These are phyloP conservation scores for Hyaloscypha hepaticicola DNA, from an alignment of 495 filamentous ascomycete species.

Conservation along the genomic window DNA sequence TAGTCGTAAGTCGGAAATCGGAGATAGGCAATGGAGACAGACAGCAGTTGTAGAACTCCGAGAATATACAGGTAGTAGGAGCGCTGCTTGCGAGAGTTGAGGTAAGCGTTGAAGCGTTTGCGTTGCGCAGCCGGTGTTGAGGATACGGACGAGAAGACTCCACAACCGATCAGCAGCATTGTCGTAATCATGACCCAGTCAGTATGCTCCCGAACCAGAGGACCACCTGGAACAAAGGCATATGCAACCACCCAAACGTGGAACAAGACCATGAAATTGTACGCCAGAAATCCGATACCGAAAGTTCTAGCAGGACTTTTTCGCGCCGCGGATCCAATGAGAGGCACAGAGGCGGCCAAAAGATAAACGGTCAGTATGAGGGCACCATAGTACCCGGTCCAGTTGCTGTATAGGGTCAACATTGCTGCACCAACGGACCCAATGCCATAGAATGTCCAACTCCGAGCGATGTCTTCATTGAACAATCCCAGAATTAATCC, in stretches of 20 bases:
- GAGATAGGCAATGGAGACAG: conserved; percentile 79
- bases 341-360: conserved; percentile 73
- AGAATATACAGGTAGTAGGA: conserved; percentile 71
- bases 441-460: conserved; percentile 79
- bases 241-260: conserved; percentile 99
- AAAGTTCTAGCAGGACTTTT: conserved; percentile 77
- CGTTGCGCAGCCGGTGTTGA: conserved; percentile 38
- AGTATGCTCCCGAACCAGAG: conserved; percentile 88
- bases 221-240: conserved; percentile 97
- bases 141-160: conserved; percentile 75
- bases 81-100: conserved; percentile 52
- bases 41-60: conserved; percentile 70
- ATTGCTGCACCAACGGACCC: conserved; percentile 78
- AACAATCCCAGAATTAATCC: conserved; percentile 80
- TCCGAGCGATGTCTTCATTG: conserved; percentile 64
- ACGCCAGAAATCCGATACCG: conserved; percentile 82
- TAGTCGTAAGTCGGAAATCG: conserved; percentile 94
- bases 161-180: conserved; percentile 82
- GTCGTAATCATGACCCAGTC: conserved; percentile 89
- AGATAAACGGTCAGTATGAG: conserved; percentile 74
- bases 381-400: conserved; percentile 89
- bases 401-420: conserved; percentile 75
- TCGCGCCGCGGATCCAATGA: conserved; percentile 72
- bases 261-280: conserved; percentile 88
- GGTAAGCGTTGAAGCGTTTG: conserved; percentile 40